Percentiles rank a stretch among this genome's conserved stretches.
phyloP scores from a whole-genome alignment of 768 basidiomycete species.

The Auricularia auricula-judae region DNA sequence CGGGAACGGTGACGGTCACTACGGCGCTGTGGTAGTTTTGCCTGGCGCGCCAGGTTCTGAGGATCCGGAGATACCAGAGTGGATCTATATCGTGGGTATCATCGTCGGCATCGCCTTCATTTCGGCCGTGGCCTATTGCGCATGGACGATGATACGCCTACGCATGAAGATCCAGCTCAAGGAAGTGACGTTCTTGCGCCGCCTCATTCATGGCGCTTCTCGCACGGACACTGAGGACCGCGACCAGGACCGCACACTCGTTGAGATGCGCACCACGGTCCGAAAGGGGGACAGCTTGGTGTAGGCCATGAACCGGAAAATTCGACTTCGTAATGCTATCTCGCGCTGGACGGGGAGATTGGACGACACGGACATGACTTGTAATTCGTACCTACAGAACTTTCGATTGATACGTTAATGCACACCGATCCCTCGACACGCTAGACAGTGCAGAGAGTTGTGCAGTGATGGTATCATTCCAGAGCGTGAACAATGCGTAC shows the following conservation, averaged over 20 bases:
- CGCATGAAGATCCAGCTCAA: background rate
- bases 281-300: background rate
- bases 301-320: background rate
- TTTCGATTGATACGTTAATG: too few species aligned
- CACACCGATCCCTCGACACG: too few species aligned
- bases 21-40: background rate
- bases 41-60: background rate
- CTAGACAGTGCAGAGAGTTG: background rate
- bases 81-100: background rate
- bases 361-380: too few species aligned
- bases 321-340: too few species aligned
- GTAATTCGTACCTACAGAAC: too few species aligned
- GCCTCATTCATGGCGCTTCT: background rate
- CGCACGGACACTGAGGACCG: background rate
- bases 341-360: too few species aligned
- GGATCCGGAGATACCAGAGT: background rate
- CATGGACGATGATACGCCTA: background rate
- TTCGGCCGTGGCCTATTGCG: background rate
- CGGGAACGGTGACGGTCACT: background rate
- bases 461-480: background rate
- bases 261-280: background rate
- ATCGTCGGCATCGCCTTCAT: background rate
- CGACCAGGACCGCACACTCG: background rate
- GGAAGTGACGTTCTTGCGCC: background rate
- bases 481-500: background rate